phyloP scores from a whole-genome alignment of 2,329 filamentous ascomycete species.

The Furcasterigmium furcatum region DNA sequence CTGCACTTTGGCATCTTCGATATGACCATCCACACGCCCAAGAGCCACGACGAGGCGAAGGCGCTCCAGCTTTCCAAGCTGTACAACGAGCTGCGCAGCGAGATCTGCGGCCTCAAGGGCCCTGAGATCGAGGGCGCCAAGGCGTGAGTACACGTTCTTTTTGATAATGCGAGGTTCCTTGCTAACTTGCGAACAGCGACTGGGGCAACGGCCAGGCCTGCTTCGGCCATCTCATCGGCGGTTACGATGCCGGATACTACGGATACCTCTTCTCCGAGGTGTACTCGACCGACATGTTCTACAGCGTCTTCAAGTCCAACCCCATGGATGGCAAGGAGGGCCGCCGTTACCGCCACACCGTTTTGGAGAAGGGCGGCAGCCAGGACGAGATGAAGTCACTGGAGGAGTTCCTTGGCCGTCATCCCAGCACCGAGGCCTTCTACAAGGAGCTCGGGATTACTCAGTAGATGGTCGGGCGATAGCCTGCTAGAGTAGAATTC shows the following conservation, averaged over 20 bases:
- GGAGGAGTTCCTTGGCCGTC: slow-evolving; percentile 73
- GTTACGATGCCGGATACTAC: slow-evolving; percentile 85
- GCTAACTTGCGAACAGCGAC: slow-evolving; percentile 31
- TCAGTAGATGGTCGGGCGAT: slow-evolving; percentile 4
- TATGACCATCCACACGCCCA: slow-evolving; percentile 74
- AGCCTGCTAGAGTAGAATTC: too few species aligned
- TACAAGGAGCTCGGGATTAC: slow-evolving; percentile 68
- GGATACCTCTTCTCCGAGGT: slow-evolving; percentile 73
- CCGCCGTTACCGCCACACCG: slow-evolving; percentile 72
- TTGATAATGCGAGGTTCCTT: neutral
- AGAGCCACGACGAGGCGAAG: slow-evolving; percentile 66
- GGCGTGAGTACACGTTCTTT: slow-evolving; percentile 35
- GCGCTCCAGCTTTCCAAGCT: slow-evolving; percentile 60
- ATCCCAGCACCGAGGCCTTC: slow-evolving; percentile 75
- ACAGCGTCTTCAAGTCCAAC: slow-evolving; percentile 71
- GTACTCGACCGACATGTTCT: slow-evolving; percentile 85
- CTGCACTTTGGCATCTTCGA: slow-evolving; percentile 81
- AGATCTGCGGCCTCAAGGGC: slow-evolving; percentile 72
- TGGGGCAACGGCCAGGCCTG: slow-evolving; percentile 79
- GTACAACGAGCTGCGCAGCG: slow-evolving; percentile 70
- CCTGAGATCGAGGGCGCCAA: slow-evolving; percentile 62
- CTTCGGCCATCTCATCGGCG: slow-evolving; percentile 79
- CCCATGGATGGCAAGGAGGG: slow-evolving; percentile 76
- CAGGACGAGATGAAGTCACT: slow-evolving; percentile 80
- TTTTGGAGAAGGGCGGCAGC: slow-evolving; percentile 73